These are phyloP conservation scores for Jackrogersella multiformis DNA, from an alignment of 495 filamentous ascomycete genomes.

Conservation along the genomic window DNA sequence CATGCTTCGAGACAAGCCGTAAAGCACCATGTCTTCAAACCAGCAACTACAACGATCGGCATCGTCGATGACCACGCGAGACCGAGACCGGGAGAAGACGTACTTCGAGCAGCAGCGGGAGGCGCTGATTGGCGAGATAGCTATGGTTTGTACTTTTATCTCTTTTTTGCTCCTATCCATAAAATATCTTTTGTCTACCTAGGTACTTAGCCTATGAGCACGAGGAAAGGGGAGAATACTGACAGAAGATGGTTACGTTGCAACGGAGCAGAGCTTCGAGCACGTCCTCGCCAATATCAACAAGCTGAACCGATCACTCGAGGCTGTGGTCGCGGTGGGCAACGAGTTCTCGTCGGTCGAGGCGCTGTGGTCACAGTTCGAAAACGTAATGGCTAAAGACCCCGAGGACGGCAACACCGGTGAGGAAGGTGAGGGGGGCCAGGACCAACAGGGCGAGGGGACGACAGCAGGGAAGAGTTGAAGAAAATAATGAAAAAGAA, in stretches of 20 bases:
- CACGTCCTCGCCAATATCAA: constrained; percentile 96
- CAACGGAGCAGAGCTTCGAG: constrained; percentile 80
- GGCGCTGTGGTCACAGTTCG: constrained; percentile 95
- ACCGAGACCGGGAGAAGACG: constrained; percentile 52
- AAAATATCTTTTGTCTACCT: background rate
- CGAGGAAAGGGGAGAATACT: too few relatives aligned
- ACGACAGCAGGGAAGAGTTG: constrained; percentile 18
- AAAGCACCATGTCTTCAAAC: constrained; percentile 45
- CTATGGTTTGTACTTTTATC: constrained; percentile 62
- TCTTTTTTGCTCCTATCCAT: background rate
- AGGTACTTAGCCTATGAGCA: too few relatives aligned
- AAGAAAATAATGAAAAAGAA: too few relatives aligned
- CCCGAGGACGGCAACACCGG: constrained; percentile 58
- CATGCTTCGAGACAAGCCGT: background rate
- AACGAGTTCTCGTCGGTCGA: constrained; percentile 98
- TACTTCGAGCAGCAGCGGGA: constrained; percentile 86
- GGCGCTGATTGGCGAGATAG: constrained; percentile 79
- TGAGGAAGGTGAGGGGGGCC: constrained; percentile 46
- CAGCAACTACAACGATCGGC: constrained; percentile 46
- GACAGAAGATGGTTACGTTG: too few relatives aligned
- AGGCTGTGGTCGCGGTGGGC: constrained; percentile 92
- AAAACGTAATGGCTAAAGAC: constrained; percentile 91
- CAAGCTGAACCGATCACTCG: constrained; percentile 88
- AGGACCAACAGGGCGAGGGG: constrained; percentile 32
- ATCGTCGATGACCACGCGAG: constrained; percentile 42